phyloP scores from a whole-genome alignment of 306 rosid genomes.

The Vachellia collinsii region DNA sequence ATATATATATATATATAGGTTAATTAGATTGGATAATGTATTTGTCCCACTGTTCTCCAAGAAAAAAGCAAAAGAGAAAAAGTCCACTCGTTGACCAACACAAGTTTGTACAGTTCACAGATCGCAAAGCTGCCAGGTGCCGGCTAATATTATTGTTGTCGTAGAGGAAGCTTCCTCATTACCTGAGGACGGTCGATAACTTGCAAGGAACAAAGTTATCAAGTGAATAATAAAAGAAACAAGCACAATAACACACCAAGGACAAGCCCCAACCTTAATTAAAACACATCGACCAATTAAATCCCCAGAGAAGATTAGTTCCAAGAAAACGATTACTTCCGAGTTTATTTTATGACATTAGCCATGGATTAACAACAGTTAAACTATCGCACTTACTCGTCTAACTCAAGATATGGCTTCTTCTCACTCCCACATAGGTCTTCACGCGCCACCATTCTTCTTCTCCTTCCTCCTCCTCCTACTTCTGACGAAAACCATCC shows the following conservation, averaged over 20 bases:
- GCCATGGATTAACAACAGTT: not conserved
- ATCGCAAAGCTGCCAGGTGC: constrained; percentile 6
- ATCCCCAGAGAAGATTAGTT: not conserved
- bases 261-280: not conserved
- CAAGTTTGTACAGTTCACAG: not conserved
- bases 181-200: not conserved
- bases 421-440: not conserved
- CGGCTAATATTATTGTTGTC: not conserved
- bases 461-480: not conserved
- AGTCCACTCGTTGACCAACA: not conserved
- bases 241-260: not conserved
- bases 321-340: not conserved
- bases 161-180: not conserved
- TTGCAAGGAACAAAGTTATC: not conserved
- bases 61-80: not conserved
- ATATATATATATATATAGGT: too few species aligned
- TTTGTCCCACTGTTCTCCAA: too few species aligned
- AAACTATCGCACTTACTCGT: not conserved
- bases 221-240: not conserved
- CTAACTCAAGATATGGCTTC: not conserved
- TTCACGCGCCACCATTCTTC: not conserved
- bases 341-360: not conserved
- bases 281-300: not conserved
- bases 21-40: too few species aligned
- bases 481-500: not conserved